A percentile compares a stretch with the other conserved stretches of the same genome.
These are phyloP conservation scores for Hypholoma sublateritium DNA, from an alignment of 768 basidiomycete genomes.

Conservation along the genomic window DNA sequence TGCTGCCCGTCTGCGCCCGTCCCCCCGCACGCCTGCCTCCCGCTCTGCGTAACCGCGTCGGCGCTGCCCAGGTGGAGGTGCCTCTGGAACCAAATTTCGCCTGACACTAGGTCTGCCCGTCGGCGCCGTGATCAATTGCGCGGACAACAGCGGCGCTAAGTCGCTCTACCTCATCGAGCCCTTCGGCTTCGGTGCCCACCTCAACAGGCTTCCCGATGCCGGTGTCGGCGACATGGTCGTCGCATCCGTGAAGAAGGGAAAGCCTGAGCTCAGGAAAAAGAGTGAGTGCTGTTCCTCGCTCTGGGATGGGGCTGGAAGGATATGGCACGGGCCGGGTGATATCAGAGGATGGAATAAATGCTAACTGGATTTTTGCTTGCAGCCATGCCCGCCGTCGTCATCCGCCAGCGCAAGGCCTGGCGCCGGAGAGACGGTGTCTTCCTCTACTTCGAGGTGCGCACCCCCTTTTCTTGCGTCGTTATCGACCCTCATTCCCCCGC, in stretches of 20 bases:
- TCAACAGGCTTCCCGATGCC: slow-evolving; percentile 96
- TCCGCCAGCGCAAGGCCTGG: slow-evolving; percentile 99
- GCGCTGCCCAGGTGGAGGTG: slow-evolving; percentile 44
- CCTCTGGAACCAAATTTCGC: slow-evolving; percentile 95
- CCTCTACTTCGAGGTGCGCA: slow-evolving; percentile 90
- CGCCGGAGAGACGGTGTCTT: slow-evolving; percentile 97
- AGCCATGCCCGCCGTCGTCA: slow-evolving; percentile 97
- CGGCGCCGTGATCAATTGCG: slow-evolving; percentile 94
- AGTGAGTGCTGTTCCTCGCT: slow-evolving; percentile 55
- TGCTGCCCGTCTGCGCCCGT: not conserved
- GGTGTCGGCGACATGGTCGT: slow-evolving; percentile 96
- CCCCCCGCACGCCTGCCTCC: not conserved
- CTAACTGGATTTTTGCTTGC: not conserved
- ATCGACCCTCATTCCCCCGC: not conserved
- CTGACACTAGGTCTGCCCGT: slow-evolving; percentile 93
- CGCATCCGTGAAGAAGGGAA: slow-evolving; percentile 99
- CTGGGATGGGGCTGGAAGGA: not conserved
- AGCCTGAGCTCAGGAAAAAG: slow-evolving; percentile 99
- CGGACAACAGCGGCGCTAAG: slow-evolving; percentile 99
- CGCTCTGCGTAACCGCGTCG: not conserved
- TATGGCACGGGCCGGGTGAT: no score
- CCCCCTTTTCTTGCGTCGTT: not conserved
- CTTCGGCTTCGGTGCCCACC: slow-evolving; percentile 91
- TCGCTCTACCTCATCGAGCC: slow-evolving; percentile 94
- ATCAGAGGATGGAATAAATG: not conserved